Conservation (phyloP, 129 eudicot genomes). For the Smallanthus sonchifolius region DNA sequence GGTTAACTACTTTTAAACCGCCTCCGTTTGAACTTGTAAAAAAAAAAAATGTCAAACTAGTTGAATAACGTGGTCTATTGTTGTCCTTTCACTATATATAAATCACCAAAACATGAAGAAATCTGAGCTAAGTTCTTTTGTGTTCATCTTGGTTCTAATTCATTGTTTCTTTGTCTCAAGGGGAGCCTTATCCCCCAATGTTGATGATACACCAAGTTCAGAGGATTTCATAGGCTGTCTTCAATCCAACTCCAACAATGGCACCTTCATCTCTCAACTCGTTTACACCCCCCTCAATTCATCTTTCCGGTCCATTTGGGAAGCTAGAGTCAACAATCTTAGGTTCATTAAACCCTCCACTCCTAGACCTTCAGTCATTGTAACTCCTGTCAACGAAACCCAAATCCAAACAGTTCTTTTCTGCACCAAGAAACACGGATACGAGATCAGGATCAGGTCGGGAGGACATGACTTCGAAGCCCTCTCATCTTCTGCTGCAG, state of each 20-base stretch:
- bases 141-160: background rate
- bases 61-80: no score
- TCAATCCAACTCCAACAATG: background rate
- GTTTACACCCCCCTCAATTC: background rate
- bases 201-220: background rate
- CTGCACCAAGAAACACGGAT: background rate
- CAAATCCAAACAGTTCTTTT: background rate
- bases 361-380: conserved; percentile 1
- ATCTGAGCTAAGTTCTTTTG: background rate
- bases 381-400: background rate
- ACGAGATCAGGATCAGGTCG: conserved; percentile 1
- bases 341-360: background rate
- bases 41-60: no score
- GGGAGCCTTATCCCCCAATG: background rate
- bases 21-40: no score
- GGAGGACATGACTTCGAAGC: conserved; percentile 9
- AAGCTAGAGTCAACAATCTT: background rate
- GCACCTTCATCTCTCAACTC: conserved; percentile 1
- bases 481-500: background rate
- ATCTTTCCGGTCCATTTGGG: background rate
- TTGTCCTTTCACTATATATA: no score
- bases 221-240: background rate
- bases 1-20: no score
- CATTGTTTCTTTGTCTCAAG: background rate
- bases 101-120: background rate